Base-by-base conservation (phyloP, 73 alveolate genomes). In the Loxodes magnus region DNA sequence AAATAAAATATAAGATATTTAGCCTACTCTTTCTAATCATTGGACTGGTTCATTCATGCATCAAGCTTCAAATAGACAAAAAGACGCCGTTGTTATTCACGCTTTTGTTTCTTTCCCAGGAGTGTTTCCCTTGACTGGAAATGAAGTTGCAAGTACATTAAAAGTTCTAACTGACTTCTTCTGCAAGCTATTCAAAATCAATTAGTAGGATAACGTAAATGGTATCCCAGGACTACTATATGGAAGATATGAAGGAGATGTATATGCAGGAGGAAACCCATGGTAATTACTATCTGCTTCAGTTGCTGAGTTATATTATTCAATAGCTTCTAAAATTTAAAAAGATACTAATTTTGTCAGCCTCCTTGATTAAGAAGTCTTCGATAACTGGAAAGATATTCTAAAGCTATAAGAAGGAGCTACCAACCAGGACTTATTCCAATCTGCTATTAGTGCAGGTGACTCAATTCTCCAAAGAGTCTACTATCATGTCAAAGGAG, bases 181-280 rank as follows among this genome's bases (percentile, higher is more conserved):
- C 17, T 37, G 50, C 17, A 21, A 14, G 12, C 20, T 14, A 9
- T 37, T 4, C 50, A 21, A 21, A 37, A 4, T 37, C 50, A 37
- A 37, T 37, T 25, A 37, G 14, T 21, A 4, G 4, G 50, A 4
- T 4, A 9, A 37, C 50, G 17, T 14, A 9, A 4, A 21, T 4
- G 50, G 50, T 14, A 9, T 37, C 50, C 50, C 50, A 37, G 50
- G 50, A 37, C 12, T 37, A 5, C 50, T 37, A 5, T 37, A 37
- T 9, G 50, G 50, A 37, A 37, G 50, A 9, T 37, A 37, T 25
- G 28, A 21, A 37, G 50, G 50, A 4, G 50, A 37, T 9, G 4
- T 5, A 5, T 37, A 37, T 37, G 50, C 50, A 21, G 50, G 50
- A 14, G 50, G 50, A 37, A 37, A 37, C 14, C 50, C 50, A 4